Base-by-base conservation (phyloP, 2,329 filamentous ascomycete species). In the Cryphonectria nitschkei region DNA sequence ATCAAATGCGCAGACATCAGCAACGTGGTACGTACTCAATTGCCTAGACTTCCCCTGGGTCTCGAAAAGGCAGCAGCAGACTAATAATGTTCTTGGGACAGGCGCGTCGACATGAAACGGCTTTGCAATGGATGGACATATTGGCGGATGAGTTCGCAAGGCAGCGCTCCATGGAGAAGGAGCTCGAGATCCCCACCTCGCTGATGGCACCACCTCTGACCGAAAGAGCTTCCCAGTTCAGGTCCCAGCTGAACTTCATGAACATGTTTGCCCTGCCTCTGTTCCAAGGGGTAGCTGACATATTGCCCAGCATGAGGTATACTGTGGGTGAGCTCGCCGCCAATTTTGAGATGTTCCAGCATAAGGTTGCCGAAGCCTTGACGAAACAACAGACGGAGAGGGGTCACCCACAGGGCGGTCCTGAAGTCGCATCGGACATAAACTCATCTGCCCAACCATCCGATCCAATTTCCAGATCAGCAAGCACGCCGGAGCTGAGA, bases 1-100 rank as follows among this genome's bases (percentile, higher is more conserved):
- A 98, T 99, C 82, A 99, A 99, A 80, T 98, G 96, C 79, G 96
- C 96, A 54, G 96, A 99, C 80, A 98, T 99, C 78, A 98, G 95
- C 83, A 99, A 99, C 79, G 96, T 98, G 80, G 93, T 95, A 87
- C 80, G 93, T 58, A 32, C 26, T 26, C n/a, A 58, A 50, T 22
- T 19, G 13, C 52, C 52, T 16, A 16, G 52, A 6, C 16, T 26
- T 39, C 6, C 41, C 26, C 9, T n/a, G n/a, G 9, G n/a, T 8
- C n/a, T n/a, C 37, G 2, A 39, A 39, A 26, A 13, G 9, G 46
- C 11, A 41, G 37, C 34, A 52, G 7, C 29, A 46, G 29, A 39
- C 46, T 68, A 16, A 72, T 68, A 16, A 72, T 76, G 76, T 80
- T 78, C 67, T 77, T 75, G 26, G 65, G 43, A n/a, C 74, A 95